Base-by-base conservation (phyloP, 371 early-diverging fungal species). In the Blakeslea trispora region DNA sequence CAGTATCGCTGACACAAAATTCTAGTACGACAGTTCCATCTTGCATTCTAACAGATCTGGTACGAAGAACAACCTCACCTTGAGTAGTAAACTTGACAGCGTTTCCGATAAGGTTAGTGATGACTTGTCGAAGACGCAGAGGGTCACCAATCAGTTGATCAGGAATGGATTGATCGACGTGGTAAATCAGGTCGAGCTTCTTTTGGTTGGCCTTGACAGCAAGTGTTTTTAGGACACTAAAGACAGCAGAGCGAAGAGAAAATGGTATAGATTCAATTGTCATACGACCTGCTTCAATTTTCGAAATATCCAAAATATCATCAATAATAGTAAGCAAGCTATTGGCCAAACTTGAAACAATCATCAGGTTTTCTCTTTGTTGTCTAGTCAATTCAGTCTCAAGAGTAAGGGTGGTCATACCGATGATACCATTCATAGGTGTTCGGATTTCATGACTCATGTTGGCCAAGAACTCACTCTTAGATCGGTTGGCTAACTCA, bases 51-150 rank as follows among this genome's bases (percentile, higher is more conserved):
- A 59, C 63, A 45, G 69, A 64, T 17, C 72, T 61, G 23, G 77
- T 81, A 34, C 71, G 70, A 13, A 86, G 66, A 0, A 80, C 77
- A 32, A 90, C 83, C 31, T 77, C 79, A 24, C 92, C 94, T 48
- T 82, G 72, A 0, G 82, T 83, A 9, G 92, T 92, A 49, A 92
- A 92, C 66, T 92, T 92, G 61, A 94, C 81, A 32, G 94, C 90
- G 61, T 94, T 91, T 45, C 89, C 89, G 24, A 90, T 87, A 5
- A 92, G 64, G 45, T 93, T 90, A 17, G 89, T 92, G 57, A 93
- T 81, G 19, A 92, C 85, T 71, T 92, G 93, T 14, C 85, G 73
- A 32, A 91, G 63, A 21, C 93, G 78, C 18, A 85, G 72, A 23
- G 89, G 87, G 68, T 93, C 94, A 48, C 89, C 88, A 21, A 91